These are phyloP conservation scores for Pterulicium gracile DNA, from an alignment of 1,284 basidiomycete species.

Conservation along the genomic window DNA sequence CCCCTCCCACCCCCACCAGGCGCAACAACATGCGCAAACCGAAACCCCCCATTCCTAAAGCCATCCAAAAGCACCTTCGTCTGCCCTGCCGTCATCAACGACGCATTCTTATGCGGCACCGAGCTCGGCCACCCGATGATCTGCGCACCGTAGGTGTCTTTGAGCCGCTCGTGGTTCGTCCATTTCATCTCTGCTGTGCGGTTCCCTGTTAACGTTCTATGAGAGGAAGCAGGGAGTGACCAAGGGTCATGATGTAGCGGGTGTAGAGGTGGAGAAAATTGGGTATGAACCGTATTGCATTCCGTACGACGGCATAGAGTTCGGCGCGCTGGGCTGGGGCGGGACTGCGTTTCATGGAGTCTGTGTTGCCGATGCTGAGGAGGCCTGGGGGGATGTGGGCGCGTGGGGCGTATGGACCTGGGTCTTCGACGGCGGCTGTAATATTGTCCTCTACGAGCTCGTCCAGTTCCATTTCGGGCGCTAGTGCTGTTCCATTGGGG, in stretches of 20 bases:
- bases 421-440: too few species aligned
- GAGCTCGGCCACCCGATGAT: slow-evolving; percentile 48
- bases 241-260: too few species aligned
- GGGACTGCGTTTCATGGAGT: slow-evolving; percentile 1
- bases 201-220: slow-evolving; percentile 40
- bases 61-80: slow-evolving; percentile 41
- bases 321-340: slow-evolving; percentile 9
- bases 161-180: slow-evolving; percentile 48
- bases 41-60: slow-evolving; percentile 33
- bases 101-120: slow-evolving; percentile 52
- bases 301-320: slow-evolving; percentile 12
- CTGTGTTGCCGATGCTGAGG: too few species aligned
- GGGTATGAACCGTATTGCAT: slow-evolving; percentile 10
- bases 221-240: slow-evolving; percentile 4
- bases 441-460: too few species aligned
- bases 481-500: too few species aligned
- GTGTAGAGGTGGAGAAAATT: slow-evolving; percentile 5
- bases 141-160: slow-evolving; percentile 40
- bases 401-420: too few species aligned
- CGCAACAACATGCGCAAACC: too few species aligned
- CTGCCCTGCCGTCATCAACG: slow-evolving; percentile 37
- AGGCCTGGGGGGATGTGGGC: too few species aligned
- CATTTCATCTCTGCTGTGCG: slow-evolving; percentile 65
- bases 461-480: too few species aligned
- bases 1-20: too few species aligned